These are phyloP conservation scores for Hordeum pubiflorum DNA, from an alignment of 202 grass and related monocot genomes.

Conservation along the genomic window DNA sequence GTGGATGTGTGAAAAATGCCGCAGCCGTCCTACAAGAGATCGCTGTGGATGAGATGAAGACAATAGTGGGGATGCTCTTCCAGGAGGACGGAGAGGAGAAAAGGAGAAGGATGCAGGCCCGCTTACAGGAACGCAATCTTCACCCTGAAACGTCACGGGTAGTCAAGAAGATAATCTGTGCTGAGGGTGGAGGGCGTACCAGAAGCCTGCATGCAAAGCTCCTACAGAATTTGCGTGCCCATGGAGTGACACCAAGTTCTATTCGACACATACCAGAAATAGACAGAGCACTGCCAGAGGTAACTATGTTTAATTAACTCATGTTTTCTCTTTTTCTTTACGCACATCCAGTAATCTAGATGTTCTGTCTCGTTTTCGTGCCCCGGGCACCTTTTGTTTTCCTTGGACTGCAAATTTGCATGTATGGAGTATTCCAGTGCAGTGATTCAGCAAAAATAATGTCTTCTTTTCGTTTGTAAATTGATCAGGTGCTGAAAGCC, in stretches of 20 bases:
- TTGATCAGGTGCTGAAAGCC: not conserved
- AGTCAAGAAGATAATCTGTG: not conserved
- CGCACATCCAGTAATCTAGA: not conserved
- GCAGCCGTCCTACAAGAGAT: not conserved
- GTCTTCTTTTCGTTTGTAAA: not conserved
- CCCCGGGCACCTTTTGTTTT: too few species aligned
- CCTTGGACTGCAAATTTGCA: too few species aligned
- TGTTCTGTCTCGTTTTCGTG: not conserved
- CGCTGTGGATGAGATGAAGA: not conserved
- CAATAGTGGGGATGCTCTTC: not conserved
- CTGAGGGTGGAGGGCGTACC: not conserved
- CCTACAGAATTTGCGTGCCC: slow-evolving; percentile 12
- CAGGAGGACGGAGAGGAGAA: not conserved
- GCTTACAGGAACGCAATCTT: not conserved
- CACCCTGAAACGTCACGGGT: not conserved
- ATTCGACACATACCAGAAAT: not conserved
- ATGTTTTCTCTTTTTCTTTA: not conserved
- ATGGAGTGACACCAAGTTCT: not conserved
- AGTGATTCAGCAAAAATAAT: not conserved
- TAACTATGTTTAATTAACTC: not conserved
- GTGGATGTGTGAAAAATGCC: not conserved
- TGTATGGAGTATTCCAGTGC: not conserved
- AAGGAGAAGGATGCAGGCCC: not conserved
- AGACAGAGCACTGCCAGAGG: not conserved
- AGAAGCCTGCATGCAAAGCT: not conserved